phyloP scores from a whole-genome alignment of 108 stramenopile species.

The Nitzschia sp. region DNA sequence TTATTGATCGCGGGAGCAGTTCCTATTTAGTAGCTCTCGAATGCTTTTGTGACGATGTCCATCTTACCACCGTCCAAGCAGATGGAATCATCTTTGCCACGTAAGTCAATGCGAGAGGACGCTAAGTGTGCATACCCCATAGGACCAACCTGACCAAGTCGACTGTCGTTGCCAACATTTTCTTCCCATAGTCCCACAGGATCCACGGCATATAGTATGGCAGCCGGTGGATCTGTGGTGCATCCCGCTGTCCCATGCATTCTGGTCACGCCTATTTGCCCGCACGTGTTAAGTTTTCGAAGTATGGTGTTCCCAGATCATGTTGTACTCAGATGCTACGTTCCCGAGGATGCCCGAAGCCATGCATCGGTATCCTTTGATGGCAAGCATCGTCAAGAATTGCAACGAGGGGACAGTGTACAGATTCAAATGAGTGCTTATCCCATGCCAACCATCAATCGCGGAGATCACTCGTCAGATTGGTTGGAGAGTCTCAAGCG shows the following conservation, averaged over 20 bases:
- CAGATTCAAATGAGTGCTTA: constrained; percentile 88
- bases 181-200: constrained; percentile 76
- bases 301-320: constrained; percentile 97
- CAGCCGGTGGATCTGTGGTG: constrained; percentile 96
- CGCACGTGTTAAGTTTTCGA: constrained; percentile 94
- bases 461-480: constrained; percentile 86
- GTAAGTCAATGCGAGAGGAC: constrained; percentile 12
- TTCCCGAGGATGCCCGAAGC: constrained; percentile 87
- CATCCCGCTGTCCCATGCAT: constrained; percentile 96
- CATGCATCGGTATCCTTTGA: constrained; percentile 93
- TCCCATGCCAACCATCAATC: constrained; percentile 90
- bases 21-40: constrained; percentile 91
- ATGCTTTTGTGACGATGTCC: constrained; percentile 90
- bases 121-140: no score
- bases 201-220: constrained; percentile 95
- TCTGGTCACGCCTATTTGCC: constrained; percentile 95
- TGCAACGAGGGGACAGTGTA: constrained; percentile 90
- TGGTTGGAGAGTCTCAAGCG: constrained; percentile 82
- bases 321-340: constrained; percentile 80
- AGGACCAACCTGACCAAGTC: background rate
- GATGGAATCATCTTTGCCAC: constrained; percentile 97
- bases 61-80: constrained; percentile 95
- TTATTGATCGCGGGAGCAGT: constrained; percentile 91
- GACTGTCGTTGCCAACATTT: background rate
- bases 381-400: constrained; percentile 83